Conservation (phyloP, 1,284 basidiomycete genomes). For the Lentinus polychrous region DNA sequence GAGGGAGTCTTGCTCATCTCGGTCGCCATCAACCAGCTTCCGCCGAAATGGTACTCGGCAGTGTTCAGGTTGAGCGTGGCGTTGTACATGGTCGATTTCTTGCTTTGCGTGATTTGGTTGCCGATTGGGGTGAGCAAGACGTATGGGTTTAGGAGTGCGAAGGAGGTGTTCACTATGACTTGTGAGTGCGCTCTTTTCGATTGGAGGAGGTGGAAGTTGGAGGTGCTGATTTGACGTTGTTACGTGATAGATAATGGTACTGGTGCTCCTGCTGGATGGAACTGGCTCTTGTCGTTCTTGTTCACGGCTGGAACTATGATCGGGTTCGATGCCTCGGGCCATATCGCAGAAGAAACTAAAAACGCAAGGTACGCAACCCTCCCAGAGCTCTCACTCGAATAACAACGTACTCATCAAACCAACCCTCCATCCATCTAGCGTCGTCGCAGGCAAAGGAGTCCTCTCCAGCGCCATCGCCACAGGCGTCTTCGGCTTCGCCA, state of each 20-base stretch:
- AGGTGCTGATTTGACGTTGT: constrained; percentile 6
- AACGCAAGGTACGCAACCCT: constrained; percentile 55
- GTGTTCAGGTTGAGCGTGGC: constrained; percentile 70
- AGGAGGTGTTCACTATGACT: constrained; percentile 76
- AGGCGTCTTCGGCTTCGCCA: constrained; percentile 66
- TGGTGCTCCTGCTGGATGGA: constrained; percentile 78
- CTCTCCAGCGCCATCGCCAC: constrained; percentile 69
- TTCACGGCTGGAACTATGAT: constrained; percentile 81
- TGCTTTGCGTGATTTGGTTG: constrained; percentile 82
- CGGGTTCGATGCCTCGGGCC: constrained; percentile 84
- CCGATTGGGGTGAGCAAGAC: constrained; percentile 80
- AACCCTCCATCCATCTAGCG: constrained; percentile 33
- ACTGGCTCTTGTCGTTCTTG: constrained; percentile 78
- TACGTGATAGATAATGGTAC: constrained; percentile 71
- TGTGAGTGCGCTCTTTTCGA: constrained; percentile 39
- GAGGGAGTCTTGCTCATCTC: constrained; percentile 63
- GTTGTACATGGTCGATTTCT: constrained; percentile 76
- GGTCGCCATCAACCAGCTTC: constrained; percentile 77
- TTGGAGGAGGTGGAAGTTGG: neutral
- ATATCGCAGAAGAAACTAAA: constrained; percentile 86
- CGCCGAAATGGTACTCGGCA: constrained; percentile 62
- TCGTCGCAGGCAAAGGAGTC: constrained; percentile 76
- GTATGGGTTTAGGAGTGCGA: constrained; percentile 74
- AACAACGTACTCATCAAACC: constrained; percentile 4
- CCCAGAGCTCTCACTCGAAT: neutral